These are phyloP conservation scores for Ammopiptanthus mongolicus DNA, from an alignment of 306 rosid species.

Conservation along the genomic window DNA sequence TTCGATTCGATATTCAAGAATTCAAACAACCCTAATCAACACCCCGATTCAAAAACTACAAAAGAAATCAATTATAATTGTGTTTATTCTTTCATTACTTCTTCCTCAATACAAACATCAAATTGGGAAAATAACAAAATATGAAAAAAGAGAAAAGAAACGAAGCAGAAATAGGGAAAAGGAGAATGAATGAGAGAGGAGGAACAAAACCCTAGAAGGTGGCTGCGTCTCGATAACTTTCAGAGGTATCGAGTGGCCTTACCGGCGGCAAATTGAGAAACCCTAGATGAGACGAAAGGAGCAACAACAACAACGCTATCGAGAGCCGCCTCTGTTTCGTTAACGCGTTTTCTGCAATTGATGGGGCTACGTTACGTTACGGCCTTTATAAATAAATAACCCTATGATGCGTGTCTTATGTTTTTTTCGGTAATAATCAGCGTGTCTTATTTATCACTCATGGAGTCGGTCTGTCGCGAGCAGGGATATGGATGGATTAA, in stretches of 20 bases:
- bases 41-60: neutral
- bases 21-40: constrained; percentile 19
- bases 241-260: constrained; percentile 68
- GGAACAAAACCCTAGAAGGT: constrained; percentile 43
- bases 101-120: constrained; percentile 1
- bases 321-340: neutral
- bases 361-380: too few relatives aligned
- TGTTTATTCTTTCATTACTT: neutral
- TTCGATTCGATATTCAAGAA: constrained; percentile 6
- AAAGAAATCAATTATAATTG: neutral
- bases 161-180: constrained; percentile 1
- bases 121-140: neutral
- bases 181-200: neutral
- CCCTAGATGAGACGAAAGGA: neutral
- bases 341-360: too few relatives aligned
- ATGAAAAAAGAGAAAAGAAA: neutral
- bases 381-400: too few relatives aligned
- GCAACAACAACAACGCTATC: neutral
- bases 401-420: too few relatives aligned
- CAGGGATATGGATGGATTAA: too few relatives aligned
- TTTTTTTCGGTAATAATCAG: too few relatives aligned
- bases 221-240: constrained; percentile 29
- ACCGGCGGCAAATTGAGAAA: constrained; percentile 34
- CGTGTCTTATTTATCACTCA: too few relatives aligned
- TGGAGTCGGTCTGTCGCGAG: too few relatives aligned